Conservation (phyloP, 1,139 yeast species). For the Saccharomyces pastorianus region DNA sequence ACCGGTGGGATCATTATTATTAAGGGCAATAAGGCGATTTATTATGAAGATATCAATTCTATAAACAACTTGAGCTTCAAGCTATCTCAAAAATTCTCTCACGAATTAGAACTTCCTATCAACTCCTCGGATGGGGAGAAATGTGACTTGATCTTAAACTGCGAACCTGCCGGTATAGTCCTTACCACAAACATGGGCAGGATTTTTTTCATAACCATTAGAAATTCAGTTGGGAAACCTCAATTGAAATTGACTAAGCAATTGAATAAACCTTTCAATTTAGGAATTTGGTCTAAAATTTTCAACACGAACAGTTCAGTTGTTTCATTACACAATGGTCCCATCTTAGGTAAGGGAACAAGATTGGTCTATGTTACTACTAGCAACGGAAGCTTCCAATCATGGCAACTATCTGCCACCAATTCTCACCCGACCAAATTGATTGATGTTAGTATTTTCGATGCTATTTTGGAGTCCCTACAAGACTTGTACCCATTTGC, state of each 20-base stretch:
- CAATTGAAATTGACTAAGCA: constrained; percentile 32
- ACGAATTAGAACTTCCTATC: constrained; percentile 21
- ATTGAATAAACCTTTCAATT: constrained; percentile 29
- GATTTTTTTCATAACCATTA: constrained; percentile 51
- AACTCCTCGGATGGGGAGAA: constrained; percentile 45
- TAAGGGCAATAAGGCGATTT: constrained; percentile 43
- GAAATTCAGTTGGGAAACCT: constrained; percentile 66
- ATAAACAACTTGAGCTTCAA: constrained; percentile 32
- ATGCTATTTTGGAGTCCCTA: constrained; percentile 35
- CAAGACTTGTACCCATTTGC: constrained; percentile 40
- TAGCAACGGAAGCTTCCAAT: constrained; percentile 37
- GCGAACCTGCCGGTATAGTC: constrained; percentile 70
- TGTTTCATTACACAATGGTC: constrained; percentile 53
- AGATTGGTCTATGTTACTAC: constrained; percentile 37
- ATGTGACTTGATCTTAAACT: constrained; percentile 49
- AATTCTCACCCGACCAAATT: constrained; percentile 35
- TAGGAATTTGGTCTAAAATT: constrained; percentile 27
- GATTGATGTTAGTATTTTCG: constrained; percentile 33
- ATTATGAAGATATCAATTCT: constrained; percentile 36
- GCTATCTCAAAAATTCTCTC: constrained; percentile 28
- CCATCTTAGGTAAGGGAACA: constrained; percentile 46
- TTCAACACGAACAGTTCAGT: constrained; percentile 37
- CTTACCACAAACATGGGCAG: constrained; percentile 66
- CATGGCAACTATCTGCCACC: constrained; percentile 42
- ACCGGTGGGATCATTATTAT: constrained; percentile 25